Conservation (phyloP, 2,329 filamentous ascomycete species). For the Lachnellula cervina region DNA sequence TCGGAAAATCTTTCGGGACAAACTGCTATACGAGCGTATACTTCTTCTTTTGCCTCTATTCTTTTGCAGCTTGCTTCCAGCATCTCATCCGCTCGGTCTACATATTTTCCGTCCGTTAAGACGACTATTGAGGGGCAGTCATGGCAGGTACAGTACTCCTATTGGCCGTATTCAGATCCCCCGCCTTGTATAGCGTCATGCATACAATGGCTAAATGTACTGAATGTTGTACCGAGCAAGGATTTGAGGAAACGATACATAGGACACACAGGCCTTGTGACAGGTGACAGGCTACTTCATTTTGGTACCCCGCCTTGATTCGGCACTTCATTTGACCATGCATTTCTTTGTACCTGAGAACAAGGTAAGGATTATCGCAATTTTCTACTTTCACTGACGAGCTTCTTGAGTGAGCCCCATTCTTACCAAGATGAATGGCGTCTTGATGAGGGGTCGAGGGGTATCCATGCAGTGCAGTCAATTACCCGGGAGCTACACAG, state of each 20-base stretch:
- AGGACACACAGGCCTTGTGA: neutral
- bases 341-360: conserved; percentile 3
- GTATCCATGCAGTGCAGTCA: too few relatives aligned
- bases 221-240: conserved; percentile 7
- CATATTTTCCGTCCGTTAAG: too few relatives aligned
- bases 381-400: neutral
- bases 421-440: neutral
- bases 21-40: too few relatives aligned
- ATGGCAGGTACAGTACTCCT: too few relatives aligned
- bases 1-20: too few relatives aligned
- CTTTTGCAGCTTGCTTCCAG: too few relatives aligned
- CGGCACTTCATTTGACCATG: conserved; percentile 1
- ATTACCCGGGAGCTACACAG: neutral
- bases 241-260: neutral
- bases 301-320: conserved; percentile 5
- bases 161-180: neutral
- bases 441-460: neutral
- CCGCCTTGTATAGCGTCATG: conserved; percentile 3
- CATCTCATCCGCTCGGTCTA: too few relatives aligned
- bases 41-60: too few relatives aligned
- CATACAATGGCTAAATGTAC: neutral
- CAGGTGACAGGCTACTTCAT: neutral
- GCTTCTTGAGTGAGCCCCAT: neutral
- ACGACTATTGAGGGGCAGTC: too few relatives aligned
- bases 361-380: conserved; percentile 10